Evolutionary conservation across 148 eudicot species (phyloP).

Genomic region (Nyssa sinensis): DNA sequence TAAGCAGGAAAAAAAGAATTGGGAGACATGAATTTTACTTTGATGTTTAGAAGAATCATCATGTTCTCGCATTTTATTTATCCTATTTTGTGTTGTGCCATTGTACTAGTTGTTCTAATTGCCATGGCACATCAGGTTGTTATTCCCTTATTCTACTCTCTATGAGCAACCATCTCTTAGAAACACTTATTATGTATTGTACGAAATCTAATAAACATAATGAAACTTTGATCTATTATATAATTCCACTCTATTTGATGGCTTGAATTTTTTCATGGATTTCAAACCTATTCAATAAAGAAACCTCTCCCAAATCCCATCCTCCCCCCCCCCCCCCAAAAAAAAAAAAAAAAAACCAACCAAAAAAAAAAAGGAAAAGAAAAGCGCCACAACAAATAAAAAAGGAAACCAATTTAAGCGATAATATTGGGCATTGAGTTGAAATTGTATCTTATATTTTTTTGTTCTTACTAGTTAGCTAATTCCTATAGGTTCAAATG

Average conservation of each 20-base stretch:
- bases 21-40: background rate
- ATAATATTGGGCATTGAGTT: background rate
- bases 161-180: background rate
- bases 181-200: background rate
- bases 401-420: too few species aligned
- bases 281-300: constrained; percentile 1
- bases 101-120: background rate
- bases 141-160: background rate
- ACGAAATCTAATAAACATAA: background rate
- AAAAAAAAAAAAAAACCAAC: too few species aligned
- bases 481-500: constrained; percentile 65
- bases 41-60: background rate
- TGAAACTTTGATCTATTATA: too few species aligned
- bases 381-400: too few species aligned
- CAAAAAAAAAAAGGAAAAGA: too few species aligned
- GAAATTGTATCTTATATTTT: background rate
- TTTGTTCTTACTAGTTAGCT: constrained; percentile 12
- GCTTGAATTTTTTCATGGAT: background rate
- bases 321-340: too few species aligned
- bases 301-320: too few species aligned
- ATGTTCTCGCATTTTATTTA: background rate
- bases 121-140: too few species aligned
- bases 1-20: background rate
- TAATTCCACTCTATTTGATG: background rate
- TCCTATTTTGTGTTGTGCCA: background rate